Evolutionary conservation across 2,329 filamentous ascomycete genomes (phyloP).

Genomic region (Aspergillus texensis): DNA sequence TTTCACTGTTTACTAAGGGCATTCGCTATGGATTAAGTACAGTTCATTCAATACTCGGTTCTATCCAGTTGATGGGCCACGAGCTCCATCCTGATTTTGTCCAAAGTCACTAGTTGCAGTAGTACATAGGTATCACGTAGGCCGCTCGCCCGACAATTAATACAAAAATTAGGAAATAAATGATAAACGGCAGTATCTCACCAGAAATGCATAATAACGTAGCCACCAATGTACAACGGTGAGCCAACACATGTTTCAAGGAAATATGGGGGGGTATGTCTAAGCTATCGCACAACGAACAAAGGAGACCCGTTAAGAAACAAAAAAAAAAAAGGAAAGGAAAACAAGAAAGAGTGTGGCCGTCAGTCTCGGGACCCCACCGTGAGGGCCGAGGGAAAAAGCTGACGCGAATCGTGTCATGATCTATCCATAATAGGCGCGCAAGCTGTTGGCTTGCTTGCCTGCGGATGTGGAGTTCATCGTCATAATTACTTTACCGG

Average conservation of each 20-base stretch:
- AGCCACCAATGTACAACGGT: constrained; percentile 8
- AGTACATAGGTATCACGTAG: constrained; percentile 15
- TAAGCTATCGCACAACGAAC: constrained; percentile 13
- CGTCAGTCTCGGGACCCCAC: neutral
- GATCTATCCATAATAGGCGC: constrained; percentile 4
- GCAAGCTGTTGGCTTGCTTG: neutral
- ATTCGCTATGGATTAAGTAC: neutral
- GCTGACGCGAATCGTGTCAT: neutral
- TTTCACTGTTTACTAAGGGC: too few relatives aligned
- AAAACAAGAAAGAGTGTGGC: constrained; percentile 7
- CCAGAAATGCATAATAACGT: constrained; percentile 15
- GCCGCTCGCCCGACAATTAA: constrained; percentile 15
- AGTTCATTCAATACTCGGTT: neutral
- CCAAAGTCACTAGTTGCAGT: constrained; percentile 3
- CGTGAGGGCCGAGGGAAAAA: neutral
- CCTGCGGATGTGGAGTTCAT: neutral
- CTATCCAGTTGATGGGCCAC: neutral
- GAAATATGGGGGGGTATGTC: constrained; percentile 17
- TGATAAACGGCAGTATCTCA: constrained; percentile 8
- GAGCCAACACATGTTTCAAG: constrained; percentile 14
- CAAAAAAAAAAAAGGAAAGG: neutral
- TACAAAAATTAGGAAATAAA: constrained; percentile 14
- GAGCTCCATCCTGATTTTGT: neutral
- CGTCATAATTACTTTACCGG: constrained; percentile 24
- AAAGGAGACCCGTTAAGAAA: constrained; percentile 18